phyloP scores from a whole-genome alignment of 1,284 basidiomycete genomes.

The Malassezia pachydermatis region DNA sequence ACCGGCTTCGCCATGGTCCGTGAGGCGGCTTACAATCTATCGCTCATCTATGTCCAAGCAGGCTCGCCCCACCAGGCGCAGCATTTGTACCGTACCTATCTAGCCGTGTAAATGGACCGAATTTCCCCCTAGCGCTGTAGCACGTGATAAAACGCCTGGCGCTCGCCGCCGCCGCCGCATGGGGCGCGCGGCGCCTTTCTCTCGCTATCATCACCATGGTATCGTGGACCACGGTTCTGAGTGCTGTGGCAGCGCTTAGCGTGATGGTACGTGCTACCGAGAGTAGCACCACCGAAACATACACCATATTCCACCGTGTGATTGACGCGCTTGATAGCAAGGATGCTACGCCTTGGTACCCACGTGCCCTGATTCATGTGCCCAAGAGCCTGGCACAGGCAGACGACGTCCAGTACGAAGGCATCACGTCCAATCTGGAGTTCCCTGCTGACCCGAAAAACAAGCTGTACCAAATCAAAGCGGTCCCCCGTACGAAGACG shows the following conservation, averaged over 20 bases:
- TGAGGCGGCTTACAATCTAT: constrained; percentile 41
- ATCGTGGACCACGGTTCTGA: background rate
- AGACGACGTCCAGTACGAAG: background rate
- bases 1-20: constrained; percentile 21
- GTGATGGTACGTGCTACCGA: background rate
- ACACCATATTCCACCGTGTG: constrained; percentile 10
- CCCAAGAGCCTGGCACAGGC: background rate
- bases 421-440: background rate
- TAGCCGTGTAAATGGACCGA: constrained; percentile 20
- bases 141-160: too few relatives aligned
- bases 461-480: constrained; percentile 5
- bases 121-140: too few relatives aligned
- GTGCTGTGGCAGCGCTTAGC: background rate
- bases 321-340: background rate
- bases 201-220: background rate
- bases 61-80: constrained; percentile 21
- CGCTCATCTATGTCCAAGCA: constrained; percentile 28
- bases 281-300: background rate
- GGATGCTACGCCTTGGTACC: background rate
- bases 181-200: background rate
- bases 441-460: background rate
- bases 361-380: background rate
- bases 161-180: too few relatives aligned
- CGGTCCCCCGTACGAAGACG: background rate
- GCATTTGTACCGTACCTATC: constrained; percentile 21